Conservation (phyloP, 495 filamentous ascomycete species). For the Evansstolkia leycettana region DNA sequence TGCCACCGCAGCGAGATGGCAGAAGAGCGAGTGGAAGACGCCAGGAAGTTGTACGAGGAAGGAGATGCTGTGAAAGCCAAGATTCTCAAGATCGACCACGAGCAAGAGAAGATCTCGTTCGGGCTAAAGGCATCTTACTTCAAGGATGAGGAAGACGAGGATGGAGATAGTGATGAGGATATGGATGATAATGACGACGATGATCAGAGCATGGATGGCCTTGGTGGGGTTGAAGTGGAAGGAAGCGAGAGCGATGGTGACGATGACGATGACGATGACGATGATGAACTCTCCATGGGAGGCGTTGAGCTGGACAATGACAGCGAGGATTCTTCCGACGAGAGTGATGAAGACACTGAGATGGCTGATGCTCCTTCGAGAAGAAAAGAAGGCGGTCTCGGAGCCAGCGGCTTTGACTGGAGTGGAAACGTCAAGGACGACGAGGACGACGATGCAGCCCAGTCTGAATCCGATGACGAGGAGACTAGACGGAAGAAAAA, state of each 20-base stretch:
- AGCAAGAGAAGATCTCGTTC: slow-evolving; percentile 68
- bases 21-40: slow-evolving; percentile 63
- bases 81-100: slow-evolving; percentile 61
- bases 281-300: slow-evolving; percentile 34
- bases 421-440: slow-evolving; percentile 45
- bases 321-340: slow-evolving; percentile 27
- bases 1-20: slow-evolving; percentile 89
- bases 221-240: slow-evolving; percentile 33
- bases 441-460: slow-evolving; percentile 27
- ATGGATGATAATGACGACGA: slow-evolving; percentile 24
- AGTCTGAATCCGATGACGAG: slow-evolving; percentile 36
- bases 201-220: slow-evolving; percentile 31
- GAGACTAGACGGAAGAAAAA: slow-evolving; percentile 56
- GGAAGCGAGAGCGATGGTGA: slow-evolving; percentile 25
- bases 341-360: slow-evolving; percentile 26
- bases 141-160: slow-evolving; percentile 45
- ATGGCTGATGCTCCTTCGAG: slow-evolving; percentile 13
- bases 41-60: slow-evolving; percentile 69
- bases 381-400: slow-evolving; percentile 44
- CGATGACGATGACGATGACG: slow-evolving; percentile 32
- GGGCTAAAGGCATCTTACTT: slow-evolving; percentile 91
- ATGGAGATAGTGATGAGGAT: slow-evolving; percentile 34
- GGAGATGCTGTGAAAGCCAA: slow-evolving; percentile 88
- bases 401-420: slow-evolving; percentile 79
- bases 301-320: slow-evolving; percentile 38